Evolutionary conservation across 139 green algal species (phyloP), one percentile per base, ranked within the genome.

Genomic region (Chlorella sp.): DNA sequence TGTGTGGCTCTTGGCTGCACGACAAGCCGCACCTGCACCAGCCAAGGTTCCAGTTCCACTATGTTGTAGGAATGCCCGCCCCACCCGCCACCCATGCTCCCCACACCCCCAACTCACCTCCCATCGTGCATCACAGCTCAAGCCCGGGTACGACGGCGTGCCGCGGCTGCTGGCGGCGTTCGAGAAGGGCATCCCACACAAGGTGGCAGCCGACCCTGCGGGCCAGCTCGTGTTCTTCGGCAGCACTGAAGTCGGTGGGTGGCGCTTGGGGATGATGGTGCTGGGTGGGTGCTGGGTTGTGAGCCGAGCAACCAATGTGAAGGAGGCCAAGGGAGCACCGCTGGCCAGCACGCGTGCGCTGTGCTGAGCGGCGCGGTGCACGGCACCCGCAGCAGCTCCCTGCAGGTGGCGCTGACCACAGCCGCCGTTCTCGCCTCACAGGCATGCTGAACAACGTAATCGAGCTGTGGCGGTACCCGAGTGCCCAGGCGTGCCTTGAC

Each of bases 401-500:
- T n/a, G n/a, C n/a, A n/a, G n/a, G n/a, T n/a, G n/a, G n/a, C n/a
- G n/a, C n/a, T n/a, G n/a, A n/a, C n/a, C n/a, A n/a, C n/a, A n/a
- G n/a, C n/a, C n/a, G n/a, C 48, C 34, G 2, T 22, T 11, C 11
- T n/a, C 9, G 54, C 32, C 6, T 30, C 34, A 60, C 77, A 83
- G 77, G 77, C 60, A 83, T 83, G 58, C 77, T 83, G 40, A 95
- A 96, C 88, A 91, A 88, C 34, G 92, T 96, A 38, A 79, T 96
- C 40, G 94, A 97, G 88, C 84, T 97, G 70, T 97, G 94, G 94
- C 76, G 94, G 22, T 96, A 96, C 84, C 89, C 87, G 58, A 90
- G 79, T 40, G 91, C 92, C n/a, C 88, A 92, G 69, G 90, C 89
- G 0, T 95, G 89, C 85, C 91, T 94, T 40, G 85, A 77, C 74